Evolutionary conservation across 176 grass and related monocot genomes (phyloP).

Genomic region (Musa acuminata): DNA sequence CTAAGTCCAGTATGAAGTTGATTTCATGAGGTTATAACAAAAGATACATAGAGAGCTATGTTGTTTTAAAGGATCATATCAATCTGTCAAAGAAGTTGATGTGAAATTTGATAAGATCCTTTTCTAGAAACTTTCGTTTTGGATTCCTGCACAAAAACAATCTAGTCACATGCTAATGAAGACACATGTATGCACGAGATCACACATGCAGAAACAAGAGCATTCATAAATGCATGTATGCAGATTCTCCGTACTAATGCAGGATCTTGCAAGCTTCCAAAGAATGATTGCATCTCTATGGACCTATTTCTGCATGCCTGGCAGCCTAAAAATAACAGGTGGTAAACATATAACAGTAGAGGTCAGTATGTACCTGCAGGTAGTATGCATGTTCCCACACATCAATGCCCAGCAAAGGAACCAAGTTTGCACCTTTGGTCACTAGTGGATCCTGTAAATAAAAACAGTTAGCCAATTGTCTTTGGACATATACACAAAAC

Average conservation of each 20-base stretch:
- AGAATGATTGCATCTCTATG: neutral
- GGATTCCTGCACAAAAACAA: neutral
- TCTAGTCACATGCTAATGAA: neutral
- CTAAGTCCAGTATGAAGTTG: neutral
- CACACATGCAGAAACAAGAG: neutral
- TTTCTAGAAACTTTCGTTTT: neutral
- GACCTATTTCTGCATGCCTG: neutral
- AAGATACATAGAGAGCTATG: neutral
- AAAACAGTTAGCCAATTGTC: constrained; percentile 15
- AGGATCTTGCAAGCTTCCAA: neutral
- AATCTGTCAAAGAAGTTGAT: neutral
- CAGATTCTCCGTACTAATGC: neutral
- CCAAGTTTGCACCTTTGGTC: constrained; percentile 73
- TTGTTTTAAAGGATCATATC: neutral
- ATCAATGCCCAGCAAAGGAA: constrained; percentile 91
- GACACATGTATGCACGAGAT: neutral
- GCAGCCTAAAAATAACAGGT: neutral
- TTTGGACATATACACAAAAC: neutral
- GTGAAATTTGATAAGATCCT: neutral
- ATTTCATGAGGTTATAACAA: neutral
- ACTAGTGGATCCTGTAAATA: constrained; percentile 66
- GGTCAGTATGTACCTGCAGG: constrained; percentile 58
- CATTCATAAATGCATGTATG: neutral
- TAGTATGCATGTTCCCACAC: constrained; percentile 99
- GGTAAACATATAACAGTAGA: neutral